Evolutionary conservation across 192 early-diverging fungal genomes (phyloP).

Genomic region (Chytriomyces confervae): DNA sequence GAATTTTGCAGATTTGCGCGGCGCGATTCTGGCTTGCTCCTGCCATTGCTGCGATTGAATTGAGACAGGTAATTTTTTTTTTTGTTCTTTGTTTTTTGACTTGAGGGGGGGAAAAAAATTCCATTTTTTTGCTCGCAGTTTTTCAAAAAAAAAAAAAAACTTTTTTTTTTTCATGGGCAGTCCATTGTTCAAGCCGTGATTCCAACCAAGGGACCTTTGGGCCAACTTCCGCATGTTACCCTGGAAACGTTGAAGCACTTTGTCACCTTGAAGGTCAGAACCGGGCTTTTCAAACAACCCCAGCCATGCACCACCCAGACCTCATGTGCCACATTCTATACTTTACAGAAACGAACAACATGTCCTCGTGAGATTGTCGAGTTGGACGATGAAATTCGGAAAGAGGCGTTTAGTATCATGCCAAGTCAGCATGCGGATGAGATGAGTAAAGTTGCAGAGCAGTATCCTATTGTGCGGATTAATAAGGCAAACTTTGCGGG

Average conservation of each 20-base stretch:
- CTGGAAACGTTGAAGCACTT: slow-evolving; percentile 69
- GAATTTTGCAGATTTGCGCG: slow-evolving; percentile 86
- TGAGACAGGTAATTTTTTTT: slow-evolving; percentile 81
- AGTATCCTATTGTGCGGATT: slow-evolving; percentile 78
- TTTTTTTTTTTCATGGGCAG: neutral
- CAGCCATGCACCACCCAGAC: too few species aligned
- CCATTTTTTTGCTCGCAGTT: neutral
- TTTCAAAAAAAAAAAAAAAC: too few species aligned
- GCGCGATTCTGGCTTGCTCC: slow-evolving; percentile 83
- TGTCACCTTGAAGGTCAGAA: slow-evolving; percentile 62
- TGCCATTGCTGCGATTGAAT: slow-evolving; percentile 75
- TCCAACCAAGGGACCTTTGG: slow-evolving; percentile 75
- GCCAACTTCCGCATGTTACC: slow-evolving; percentile 85
- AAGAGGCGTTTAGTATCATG: slow-evolving; percentile 54
- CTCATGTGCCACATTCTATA: too few species aligned
- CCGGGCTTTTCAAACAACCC: too few species aligned
- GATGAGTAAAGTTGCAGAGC: slow-evolving; percentile 73
- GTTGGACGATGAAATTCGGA: slow-evolving; percentile 68
- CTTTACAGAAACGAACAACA: slow-evolving; percentile 26
- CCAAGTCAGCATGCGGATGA: slow-evolving; percentile 71
- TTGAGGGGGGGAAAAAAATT: too few species aligned
- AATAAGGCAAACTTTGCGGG: slow-evolving; percentile 81
- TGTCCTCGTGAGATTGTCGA: slow-evolving; percentile 73
- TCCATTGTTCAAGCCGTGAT: slow-evolving; percentile 84
- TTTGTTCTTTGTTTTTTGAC: too few species aligned